Evolutionary conservation across 192 early-diverging fungal species (phyloP).

Genomic region (Funneliformis geosporum): DNA sequence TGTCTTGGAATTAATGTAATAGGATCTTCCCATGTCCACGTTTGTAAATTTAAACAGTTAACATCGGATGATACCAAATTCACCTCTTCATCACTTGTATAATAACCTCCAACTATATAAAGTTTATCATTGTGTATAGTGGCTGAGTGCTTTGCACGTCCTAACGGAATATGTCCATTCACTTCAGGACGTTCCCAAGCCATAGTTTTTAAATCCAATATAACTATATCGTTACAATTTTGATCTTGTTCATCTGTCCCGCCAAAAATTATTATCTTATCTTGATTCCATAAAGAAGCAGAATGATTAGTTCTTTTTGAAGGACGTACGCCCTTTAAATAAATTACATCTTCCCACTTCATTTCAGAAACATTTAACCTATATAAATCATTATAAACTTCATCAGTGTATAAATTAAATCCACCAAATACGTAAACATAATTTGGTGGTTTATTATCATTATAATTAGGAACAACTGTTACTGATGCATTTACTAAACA

Average conservation of each 20-base stretch:
- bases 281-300: conserved; percentile 55
- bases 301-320: conserved; percentile 65
- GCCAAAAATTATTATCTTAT: conserved; percentile 67
- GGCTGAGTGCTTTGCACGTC: conserved; percentile 60
- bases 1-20: conserved; percentile 55
- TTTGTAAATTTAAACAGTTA: conserved; percentile 53
- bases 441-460: conserved; percentile 17
- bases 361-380: conserved; percentile 48
- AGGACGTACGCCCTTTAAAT: conserved; percentile 53
- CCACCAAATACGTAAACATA: conserved; percentile 60
- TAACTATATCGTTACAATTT: conserved; percentile 57
- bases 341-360: conserved; percentile 55
- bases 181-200: conserved; percentile 62
- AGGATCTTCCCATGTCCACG: conserved; percentile 58
- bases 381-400: conserved; percentile 66
- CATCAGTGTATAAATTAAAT: conserved; percentile 67
- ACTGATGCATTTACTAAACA: conserved; percentile 47
- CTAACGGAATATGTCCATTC: conserved; percentile 49
- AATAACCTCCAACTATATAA: conserved; percentile 62
- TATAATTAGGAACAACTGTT: conserved; percentile 37
- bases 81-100: conserved; percentile 30
- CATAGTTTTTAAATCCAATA: conserved; percentile 61
- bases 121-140: conserved; percentile 62
- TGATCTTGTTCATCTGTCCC: conserved; percentile 58
- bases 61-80: conserved; percentile 36